A percentile compares a stretch with the other conserved stretches of the same genome.
Conservation (phyloP, 805 yeast species). For the baker's yeast (Saccharomyces cerevisiae) region DNA sequence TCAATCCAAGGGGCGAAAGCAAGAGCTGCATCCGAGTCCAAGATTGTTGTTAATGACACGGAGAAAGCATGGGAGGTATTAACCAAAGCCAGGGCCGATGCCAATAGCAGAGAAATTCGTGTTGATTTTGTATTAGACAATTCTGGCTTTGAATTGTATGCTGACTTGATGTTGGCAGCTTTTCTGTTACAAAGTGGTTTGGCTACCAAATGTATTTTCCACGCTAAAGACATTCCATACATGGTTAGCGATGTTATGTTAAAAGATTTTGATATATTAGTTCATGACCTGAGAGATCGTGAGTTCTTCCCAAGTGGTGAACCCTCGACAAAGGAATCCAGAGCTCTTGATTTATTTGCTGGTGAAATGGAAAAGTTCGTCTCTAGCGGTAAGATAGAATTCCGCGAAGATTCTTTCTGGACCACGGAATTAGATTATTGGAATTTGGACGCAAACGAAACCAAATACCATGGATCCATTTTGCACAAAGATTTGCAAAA, state of each 20-base stretch:
- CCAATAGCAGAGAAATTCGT: conserved; percentile 32
- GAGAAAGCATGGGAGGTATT: conserved; percentile 53
- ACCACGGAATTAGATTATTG: conserved; percentile 71
- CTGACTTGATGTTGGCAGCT: conserved; percentile 63
- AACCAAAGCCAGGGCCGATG: conserved; percentile 12
- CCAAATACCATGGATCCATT: conserved; percentile 43
- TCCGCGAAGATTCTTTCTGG: conserved; percentile 75
- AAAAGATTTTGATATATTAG: conserved; percentile 58
- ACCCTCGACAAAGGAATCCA: conserved; percentile 20
- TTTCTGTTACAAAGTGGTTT: conserved; percentile 66
- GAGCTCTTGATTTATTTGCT: conserved; percentile 43
- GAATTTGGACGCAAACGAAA: conserved; percentile 48
- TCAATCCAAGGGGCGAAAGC: conserved; percentile 87
- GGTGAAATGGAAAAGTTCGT: conserved; percentile 38
- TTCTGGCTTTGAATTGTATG: conserved; percentile 89
- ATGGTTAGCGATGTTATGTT: conserved; percentile 94
- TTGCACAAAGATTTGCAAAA: conserved; percentile 53
- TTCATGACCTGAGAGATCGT: conserved; percentile 47
- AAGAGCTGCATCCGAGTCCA: conserved; percentile 70
- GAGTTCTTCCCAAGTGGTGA: conserved; percentile 38
- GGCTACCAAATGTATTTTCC: conserved; percentile 58
- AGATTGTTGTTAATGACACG: conserved; percentile 72
- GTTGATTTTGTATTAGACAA: conserved; percentile 85
- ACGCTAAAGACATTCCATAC: conserved; percentile 91
- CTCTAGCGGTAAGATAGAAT: conserved; percentile 38